These are phyloP conservation scores for Raddia distichophylla DNA, from an alignment of 176 grass and related monocot species.

Conservation along the genomic window DNA sequence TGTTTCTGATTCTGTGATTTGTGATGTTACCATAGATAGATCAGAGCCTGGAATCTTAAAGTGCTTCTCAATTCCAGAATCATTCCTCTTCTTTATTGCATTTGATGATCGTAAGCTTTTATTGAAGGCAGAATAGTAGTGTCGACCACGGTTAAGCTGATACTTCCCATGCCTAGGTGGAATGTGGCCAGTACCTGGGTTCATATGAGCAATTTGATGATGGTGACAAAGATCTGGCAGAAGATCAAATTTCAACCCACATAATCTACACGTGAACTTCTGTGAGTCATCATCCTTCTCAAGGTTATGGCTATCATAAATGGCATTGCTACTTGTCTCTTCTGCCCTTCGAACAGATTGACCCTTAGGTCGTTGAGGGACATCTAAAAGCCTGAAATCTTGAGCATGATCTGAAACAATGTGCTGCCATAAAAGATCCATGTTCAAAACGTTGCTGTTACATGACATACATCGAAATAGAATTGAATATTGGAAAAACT, in stretches of 20 bases:
- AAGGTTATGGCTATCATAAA: slow-evolving; percentile 46
- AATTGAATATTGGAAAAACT: slow-evolving; percentile 81
- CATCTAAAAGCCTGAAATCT: slow-evolving; percentile 69
- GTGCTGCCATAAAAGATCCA: slow-evolving; percentile 87
- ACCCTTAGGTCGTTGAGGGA: slow-evolving; percentile 49
- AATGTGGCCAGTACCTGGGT: slow-evolving; percentile 47
- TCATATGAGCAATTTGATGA: slow-evolving; percentile 81
- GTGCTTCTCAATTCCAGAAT: slow-evolving; percentile 54
- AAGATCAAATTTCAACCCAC: slow-evolving; percentile 82
- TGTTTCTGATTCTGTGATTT: slow-evolving; percentile 56
- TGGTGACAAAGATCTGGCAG: slow-evolving; percentile 76
- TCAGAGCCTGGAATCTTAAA: slow-evolving; percentile 53
- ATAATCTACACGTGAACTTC: slow-evolving; percentile 70
- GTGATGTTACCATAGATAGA: slow-evolving; percentile 41
- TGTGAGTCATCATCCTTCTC: slow-evolving; percentile 56
- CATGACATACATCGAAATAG: slow-evolving; percentile 88
- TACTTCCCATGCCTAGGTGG: slow-evolving; percentile 74
- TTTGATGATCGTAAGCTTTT: slow-evolving; percentile 58
- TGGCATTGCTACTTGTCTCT: slow-evolving; percentile 45
- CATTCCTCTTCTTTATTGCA: slow-evolving; percentile 65
- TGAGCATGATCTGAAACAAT: slow-evolving; percentile 77
- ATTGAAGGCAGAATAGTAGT: slow-evolving; percentile 78
- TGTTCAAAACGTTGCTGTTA: slow-evolving; percentile 76
- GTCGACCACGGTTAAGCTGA: slow-evolving; percentile 77
- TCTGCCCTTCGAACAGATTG: slow-evolving; percentile 50